A percentile compares a stretch with the other conserved stretches of the same genome.
Evolutionary conservation across 2,329 filamentous ascomycete species (phyloP).

Genomic region (Colletotrichum scovillei): DNA sequence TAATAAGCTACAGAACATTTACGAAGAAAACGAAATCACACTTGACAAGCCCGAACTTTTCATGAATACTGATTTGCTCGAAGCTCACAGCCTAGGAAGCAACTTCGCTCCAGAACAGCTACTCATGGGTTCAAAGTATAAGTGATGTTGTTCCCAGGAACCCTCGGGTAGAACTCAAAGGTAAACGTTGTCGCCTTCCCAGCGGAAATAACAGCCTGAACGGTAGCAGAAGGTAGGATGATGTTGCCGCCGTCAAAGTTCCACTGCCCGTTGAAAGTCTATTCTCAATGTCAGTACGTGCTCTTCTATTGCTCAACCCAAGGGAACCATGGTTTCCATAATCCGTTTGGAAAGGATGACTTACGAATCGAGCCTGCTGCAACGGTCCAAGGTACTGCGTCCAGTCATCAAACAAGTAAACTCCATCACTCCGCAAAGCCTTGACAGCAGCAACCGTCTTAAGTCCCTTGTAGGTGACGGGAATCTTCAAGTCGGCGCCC

Average conservation of each 20-base stretch:
- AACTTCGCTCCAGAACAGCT: neutral
- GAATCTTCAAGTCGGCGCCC: conserved; percentile 56
- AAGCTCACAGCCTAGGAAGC: neutral
- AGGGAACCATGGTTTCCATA: too few relatives aligned
- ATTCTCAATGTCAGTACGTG: neutral
- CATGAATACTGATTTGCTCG: neutral
- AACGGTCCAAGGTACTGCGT: conserved; percentile 63
- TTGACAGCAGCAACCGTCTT: conserved; percentile 62
- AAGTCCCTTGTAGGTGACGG: conserved; percentile 63
- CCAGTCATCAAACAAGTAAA: conserved; percentile 66
- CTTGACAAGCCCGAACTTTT: neutral
- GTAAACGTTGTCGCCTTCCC: conserved; percentile 59
- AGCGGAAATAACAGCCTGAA: conserved; percentile 58
- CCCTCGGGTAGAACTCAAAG: conserved; percentile 66
- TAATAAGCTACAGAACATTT: neutral
- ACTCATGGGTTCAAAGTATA: conserved; percentile 46
- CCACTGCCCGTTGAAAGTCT: conserved; percentile 63
- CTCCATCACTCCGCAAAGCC: conserved; percentile 59
- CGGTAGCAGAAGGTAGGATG: conserved; percentile 55
- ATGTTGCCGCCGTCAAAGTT: conserved; percentile 59
- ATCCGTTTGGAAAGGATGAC: conserved; percentile 10
- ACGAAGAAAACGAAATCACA: neutral
- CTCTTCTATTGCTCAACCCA: neutral
- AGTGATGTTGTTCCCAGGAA: conserved; percentile 58
- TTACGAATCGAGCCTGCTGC: conserved; percentile 57